Conservation (phyloP, 108 stramenopile species). For the Skeletonema marinoi region DNA sequence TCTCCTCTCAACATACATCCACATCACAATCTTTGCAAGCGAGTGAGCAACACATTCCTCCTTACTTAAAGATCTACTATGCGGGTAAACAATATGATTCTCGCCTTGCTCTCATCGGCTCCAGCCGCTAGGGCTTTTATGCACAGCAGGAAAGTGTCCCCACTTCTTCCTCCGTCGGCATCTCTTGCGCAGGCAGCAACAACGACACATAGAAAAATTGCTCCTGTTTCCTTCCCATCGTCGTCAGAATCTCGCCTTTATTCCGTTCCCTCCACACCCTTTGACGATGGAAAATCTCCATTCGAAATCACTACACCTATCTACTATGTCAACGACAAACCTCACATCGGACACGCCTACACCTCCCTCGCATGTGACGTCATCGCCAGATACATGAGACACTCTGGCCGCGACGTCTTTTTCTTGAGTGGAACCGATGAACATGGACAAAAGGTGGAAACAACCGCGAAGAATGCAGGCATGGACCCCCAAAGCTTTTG, state of each 20-base stretch:
- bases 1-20: not conserved
- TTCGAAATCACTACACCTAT: conserved; percentile 98
- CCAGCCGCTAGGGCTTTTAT: conserved; percentile 19
- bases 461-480: conserved; percentile 76
- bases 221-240: not conserved
- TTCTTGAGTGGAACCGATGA: conserved; percentile 98
- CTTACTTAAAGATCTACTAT: not conserved
- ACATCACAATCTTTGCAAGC: not conserved
- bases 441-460: conserved; percentile 97
- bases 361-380: conserved; percentile 95
- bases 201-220: not conserved
- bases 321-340: conserved; percentile 98
- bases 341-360: conserved; percentile 99
- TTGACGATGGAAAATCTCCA: conserved; percentile 76
- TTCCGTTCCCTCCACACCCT: conserved; percentile 50
- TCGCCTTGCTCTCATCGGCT: conserved; percentile 26
- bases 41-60: not conserved
- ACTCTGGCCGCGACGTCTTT: conserved; percentile 88
- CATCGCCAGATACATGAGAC: conserved; percentile 94
- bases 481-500: conserved; percentile 83
- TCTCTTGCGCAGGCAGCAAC: not conserved
- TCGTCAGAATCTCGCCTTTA: conserved; percentile 7
- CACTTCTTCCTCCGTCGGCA: not conserved
- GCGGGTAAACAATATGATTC: conserved; percentile 17
- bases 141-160: conserved; percentile 16